These are phyloP conservation scores for Macrophomina tecta DNA, from an alignment of 2,329 filamentous ascomycete species.

Conservation along the genomic window DNA sequence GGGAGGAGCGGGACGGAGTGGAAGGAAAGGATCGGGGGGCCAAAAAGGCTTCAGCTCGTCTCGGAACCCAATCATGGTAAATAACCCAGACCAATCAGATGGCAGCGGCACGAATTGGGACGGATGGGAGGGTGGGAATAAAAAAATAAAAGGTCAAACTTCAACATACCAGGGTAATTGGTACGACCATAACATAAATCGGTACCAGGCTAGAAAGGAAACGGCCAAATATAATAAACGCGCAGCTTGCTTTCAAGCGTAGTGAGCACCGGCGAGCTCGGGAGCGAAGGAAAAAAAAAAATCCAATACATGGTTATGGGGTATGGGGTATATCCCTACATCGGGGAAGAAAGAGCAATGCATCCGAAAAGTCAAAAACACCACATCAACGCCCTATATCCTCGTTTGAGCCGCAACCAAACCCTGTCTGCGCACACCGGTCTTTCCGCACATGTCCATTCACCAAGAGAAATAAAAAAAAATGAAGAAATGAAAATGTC, in stretches of 20 bases:
- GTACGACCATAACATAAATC: neutral
- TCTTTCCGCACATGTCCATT: neutral
- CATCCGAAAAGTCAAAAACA: slow-evolving; percentile 9
- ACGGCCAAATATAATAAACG: neutral
- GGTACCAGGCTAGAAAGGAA: neutral
- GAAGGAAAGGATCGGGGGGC: neutral
- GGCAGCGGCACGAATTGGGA: neutral
- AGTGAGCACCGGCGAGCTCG: neutral
- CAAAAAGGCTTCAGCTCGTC: slow-evolving; percentile 10
- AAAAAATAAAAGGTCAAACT: slow-evolving; percentile 2
- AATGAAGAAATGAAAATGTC: neutral
- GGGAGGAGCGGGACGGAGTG: neutral
- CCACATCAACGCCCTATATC: slow-evolving; percentile 6
- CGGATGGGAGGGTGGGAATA: neutral
- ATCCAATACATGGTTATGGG: neutral
- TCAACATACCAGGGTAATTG: neutral
- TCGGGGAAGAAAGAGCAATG: neutral
- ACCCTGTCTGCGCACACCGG: neutral
- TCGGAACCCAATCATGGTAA: slow-evolving; percentile 7
- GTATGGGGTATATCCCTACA: slow-evolving; percentile 21
- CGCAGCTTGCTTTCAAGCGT: neutral
- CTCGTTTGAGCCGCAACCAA: neutral
- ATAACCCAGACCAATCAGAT: neutral
- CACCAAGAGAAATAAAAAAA: neutral
- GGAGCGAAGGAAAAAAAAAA: neutral